Conservation (phyloP, 495 filamentous ascomycete species). For the Pyronema omphalodes region DNA sequence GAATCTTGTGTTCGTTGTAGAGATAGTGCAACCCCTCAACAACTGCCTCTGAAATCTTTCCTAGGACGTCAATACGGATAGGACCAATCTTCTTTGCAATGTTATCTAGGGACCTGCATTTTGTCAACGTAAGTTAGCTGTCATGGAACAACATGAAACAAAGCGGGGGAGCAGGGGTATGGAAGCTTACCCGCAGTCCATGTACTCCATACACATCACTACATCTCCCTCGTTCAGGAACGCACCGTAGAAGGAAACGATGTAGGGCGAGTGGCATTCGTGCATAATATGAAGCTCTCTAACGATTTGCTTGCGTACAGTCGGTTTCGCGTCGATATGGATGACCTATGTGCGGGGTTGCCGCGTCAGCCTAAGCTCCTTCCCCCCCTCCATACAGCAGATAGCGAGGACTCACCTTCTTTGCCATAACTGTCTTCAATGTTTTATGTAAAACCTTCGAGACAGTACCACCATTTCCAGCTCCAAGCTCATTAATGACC, state of each 20-base stretch:
- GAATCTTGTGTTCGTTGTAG: slow-evolving; percentile 84
- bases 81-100: slow-evolving; percentile 90
- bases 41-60: slow-evolving; percentile 98
- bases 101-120: slow-evolving; percentile 51
- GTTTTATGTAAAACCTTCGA: slow-evolving; percentile 93
- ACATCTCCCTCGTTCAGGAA: slow-evolving; percentile 86
- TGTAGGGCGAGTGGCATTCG: slow-evolving; percentile 88
- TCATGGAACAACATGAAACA: neutral
- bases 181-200: slow-evolving; percentile 79
- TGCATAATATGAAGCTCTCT: slow-evolving; percentile 95
- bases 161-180: slow-evolving; percentile 1
- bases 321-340: slow-evolving; percentile 91
- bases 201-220: slow-evolving; percentile 99
- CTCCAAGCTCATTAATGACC: slow-evolving; percentile 81
- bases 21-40: slow-evolving; percentile 85
- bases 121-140: slow-evolving; percentile 3
- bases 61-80: slow-evolving; percentile 89
- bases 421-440: slow-evolving; percentile 89
- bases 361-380: neutral
- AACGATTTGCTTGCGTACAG: slow-evolving; percentile 87
- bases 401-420: slow-evolving; percentile 48
- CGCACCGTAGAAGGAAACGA: slow-evolving; percentile 92
- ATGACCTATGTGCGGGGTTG: slow-evolving; percentile 49
- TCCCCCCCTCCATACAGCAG: neutral
- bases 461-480: slow-evolving; percentile 92